These are phyloP conservation scores for Tetrastigma voinierianum DNA, from an alignment of 164 flowering plant species.

Conservation along the genomic window DNA sequence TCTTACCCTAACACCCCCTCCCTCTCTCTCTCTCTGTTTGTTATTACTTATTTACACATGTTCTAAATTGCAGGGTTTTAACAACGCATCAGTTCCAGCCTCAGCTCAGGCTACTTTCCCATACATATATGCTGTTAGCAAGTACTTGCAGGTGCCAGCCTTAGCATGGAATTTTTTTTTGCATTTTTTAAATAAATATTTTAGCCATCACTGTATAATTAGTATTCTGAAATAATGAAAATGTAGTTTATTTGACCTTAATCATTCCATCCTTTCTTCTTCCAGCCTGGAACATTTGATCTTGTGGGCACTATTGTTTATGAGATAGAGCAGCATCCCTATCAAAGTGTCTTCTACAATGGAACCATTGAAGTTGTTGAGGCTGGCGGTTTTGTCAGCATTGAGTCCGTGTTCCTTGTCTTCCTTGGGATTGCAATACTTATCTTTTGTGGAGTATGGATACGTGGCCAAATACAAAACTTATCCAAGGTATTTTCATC, in stretches of 20 bases:
- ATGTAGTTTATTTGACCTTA: constrained; percentile 5
- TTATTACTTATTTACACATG: background rate
- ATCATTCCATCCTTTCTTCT: constrained; percentile 2
- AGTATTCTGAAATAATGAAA: background rate
- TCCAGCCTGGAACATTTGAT: constrained; percentile 93
- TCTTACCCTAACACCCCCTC: background rate
- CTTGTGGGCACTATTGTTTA: constrained; percentile 85
- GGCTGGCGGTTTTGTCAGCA: constrained; percentile 66
- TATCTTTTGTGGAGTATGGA: constrained; percentile 67
- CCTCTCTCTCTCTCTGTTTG: background rate
- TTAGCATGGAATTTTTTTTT: background rate
- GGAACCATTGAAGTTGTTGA: constrained; percentile 96
- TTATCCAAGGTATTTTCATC: constrained; percentile 62
- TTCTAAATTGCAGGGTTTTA: constrained; percentile 49
- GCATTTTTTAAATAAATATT: too few species aligned
- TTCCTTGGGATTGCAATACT: constrained; percentile 74
- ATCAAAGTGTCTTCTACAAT: constrained; percentile 79
- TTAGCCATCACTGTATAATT: too few species aligned
- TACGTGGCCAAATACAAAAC: constrained; percentile 60
- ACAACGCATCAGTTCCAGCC: constrained; percentile 68
- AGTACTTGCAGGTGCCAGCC: constrained; percentile 77
- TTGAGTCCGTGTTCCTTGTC: constrained; percentile 82
- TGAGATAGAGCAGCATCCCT: constrained; percentile 78
- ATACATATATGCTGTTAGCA: constrained; percentile 82
- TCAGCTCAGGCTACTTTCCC: constrained; percentile 85